phyloP scores from a whole-genome alignment of 495 filamentous ascomycete species.

The Penicillium egyptiacum region DNA sequence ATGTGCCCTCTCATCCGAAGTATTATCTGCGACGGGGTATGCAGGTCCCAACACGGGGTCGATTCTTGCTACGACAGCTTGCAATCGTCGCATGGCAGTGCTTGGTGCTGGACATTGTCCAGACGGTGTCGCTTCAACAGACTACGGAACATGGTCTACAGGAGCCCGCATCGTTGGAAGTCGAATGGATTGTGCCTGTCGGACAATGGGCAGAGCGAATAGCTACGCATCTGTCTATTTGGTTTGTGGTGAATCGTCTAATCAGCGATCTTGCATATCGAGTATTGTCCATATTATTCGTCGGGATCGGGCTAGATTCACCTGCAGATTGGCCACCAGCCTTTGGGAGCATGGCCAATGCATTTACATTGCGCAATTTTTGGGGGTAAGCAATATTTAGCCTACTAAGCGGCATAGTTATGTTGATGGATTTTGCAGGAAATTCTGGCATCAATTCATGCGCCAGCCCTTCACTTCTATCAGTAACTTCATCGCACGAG shows the following conservation, averaged over 20 bases:
- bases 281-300: conserved; percentile 6
- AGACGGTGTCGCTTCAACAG: not conserved
- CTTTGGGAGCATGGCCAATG: conserved; percentile 5
- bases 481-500: not conserved
- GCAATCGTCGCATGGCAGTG: conserved; percentile 11
- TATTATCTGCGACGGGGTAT: conserved; percentile 3
- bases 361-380: conserved; percentile 5
- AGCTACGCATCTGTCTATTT: conserved; percentile 1
- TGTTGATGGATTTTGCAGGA: not conserved
- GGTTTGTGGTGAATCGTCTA: conserved; percentile 7
- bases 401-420: not conserved
- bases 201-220: conserved; percentile 11
- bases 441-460: conserved; percentile 13
- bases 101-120: conserved; percentile 9
- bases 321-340: conserved; percentile 7
- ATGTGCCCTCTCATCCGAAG: conserved; percentile 8
- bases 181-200: conserved; percentile 1
- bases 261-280: conserved; percentile 6
- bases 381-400: not conserved
- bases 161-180: not conserved
- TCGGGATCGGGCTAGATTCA: not conserved
- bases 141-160: not conserved
- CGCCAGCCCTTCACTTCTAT: conserved; percentile 8
- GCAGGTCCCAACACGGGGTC: not conserved
- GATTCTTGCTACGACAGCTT: conserved; percentile 10